Evolutionary conservation across 2,329 filamentous ascomycete species (phyloP).

Genomic region (Emericellopsis cladophorae): DNA sequence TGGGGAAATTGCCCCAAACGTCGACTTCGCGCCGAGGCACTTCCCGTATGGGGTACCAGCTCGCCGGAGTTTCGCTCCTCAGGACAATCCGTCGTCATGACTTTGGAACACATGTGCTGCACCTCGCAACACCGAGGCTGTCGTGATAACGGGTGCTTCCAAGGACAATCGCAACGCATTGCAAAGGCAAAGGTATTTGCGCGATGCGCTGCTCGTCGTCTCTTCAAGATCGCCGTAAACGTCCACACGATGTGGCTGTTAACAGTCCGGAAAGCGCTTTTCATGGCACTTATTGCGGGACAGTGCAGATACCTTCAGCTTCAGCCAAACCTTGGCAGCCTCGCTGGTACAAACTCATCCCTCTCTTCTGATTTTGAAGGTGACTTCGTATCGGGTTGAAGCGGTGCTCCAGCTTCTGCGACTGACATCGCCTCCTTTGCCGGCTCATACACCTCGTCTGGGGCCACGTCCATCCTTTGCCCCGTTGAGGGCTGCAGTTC

Average conservation of each 20-base stretch:
- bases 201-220: too few relatives aligned
- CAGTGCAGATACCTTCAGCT: neutral
- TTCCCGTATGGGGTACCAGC: conserved; percentile 16
- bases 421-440: neutral
- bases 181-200: too few relatives aligned
- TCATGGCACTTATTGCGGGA: too few relatives aligned
- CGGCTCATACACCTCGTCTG: conserved; percentile 15
- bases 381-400: too few relatives aligned
- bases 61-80: conserved; percentile 5
- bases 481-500: conserved; percentile 5
- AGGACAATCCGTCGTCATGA: too few relatives aligned
- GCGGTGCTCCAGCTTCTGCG: neutral
- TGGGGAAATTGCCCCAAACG: conserved; percentile 9
- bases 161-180: too few relatives aligned
- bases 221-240: too few relatives aligned
- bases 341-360: conserved; percentile 42
- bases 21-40: conserved; percentile 15
- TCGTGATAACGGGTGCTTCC: too few relatives aligned
- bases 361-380: neutral
- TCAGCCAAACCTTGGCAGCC: conserved; percentile 37
- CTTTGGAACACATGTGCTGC: too few relatives aligned
- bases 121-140: too few relatives aligned
- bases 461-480: conserved; percentile 14
- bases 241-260: too few relatives aligned
- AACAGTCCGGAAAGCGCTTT: too few relatives aligned